Conservation (phyloP, 1,139 yeast species). For the Taphrina betulina region DNA sequence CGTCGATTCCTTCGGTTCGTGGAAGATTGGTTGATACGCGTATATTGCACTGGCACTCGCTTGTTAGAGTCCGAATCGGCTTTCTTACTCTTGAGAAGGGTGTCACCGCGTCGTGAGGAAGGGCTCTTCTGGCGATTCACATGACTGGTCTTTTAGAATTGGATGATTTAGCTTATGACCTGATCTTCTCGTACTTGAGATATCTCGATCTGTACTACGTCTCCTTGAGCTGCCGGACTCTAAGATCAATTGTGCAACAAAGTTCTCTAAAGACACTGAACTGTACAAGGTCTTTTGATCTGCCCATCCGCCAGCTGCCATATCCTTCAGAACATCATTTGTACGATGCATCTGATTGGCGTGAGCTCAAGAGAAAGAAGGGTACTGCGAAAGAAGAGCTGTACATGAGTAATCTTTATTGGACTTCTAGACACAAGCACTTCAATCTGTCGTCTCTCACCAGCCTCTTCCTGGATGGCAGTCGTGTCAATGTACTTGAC, state of each 20-base stretch:
- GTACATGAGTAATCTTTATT: neutral
- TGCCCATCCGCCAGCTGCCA: conserved; percentile 1
- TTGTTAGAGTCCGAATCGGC: too few species aligned
- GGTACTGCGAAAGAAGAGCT: neutral
- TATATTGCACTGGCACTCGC: too few species aligned
- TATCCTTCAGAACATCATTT: conserved; percentile 7
- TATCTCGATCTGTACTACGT: neutral
- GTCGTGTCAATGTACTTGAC: neutral
- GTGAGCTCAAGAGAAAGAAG: neutral
- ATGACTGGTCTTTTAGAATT: neutral
- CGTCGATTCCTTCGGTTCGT: too few species aligned
- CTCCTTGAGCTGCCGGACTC: conserved; percentile 1
- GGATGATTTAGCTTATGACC: conserved; percentile 5
- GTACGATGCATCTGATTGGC: neutral
- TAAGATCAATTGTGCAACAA: neutral
- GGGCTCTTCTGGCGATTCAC: conserved; percentile 14
- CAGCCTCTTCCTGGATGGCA: conserved; percentile 7
- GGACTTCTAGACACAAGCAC: conserved; percentile 7
- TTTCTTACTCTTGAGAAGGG: too few species aligned
- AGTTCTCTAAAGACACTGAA: conserved; percentile 1
- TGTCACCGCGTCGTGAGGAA: too few species aligned
- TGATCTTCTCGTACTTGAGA: neutral
- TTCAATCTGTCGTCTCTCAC: neutral
- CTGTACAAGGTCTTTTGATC: neutral
- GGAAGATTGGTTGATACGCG: too few species aligned